Conservation (phyloP, 2,329 filamentous ascomycete genomes). For the Colletotrichum sojae region DNA sequence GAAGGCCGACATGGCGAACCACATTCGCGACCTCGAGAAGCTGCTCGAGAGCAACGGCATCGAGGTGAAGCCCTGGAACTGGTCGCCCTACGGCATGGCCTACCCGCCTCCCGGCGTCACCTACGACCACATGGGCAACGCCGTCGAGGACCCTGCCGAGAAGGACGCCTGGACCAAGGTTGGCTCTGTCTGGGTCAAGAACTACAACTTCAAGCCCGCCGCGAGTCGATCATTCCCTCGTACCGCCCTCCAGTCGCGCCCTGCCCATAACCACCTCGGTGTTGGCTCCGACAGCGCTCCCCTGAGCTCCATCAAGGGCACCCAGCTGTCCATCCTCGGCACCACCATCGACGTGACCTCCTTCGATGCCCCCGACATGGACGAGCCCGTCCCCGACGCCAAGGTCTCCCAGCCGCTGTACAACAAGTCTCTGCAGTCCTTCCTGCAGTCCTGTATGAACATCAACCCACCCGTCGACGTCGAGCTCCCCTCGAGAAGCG, state of each 20-base stretch:
- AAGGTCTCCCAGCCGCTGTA: slow-evolving; percentile 64
- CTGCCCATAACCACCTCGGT: slow-evolving; percentile 76
- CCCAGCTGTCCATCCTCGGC: slow-evolving; percentile 82
- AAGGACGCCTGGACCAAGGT: slow-evolving; percentile 51
- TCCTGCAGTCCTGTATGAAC: slow-evolving; percentile 76
- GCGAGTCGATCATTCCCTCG: slow-evolving; percentile 49
- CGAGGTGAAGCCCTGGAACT: slow-evolving; percentile 68
- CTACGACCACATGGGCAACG: slow-evolving; percentile 46
- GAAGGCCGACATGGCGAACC: slow-evolving; percentile 75
- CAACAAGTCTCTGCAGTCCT: slow-evolving; percentile 81
- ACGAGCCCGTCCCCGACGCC: slow-evolving; percentile 67
- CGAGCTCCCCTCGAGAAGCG: slow-evolving; percentile 73
- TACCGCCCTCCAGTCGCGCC: slow-evolving; percentile 55
- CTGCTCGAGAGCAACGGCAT: slow-evolving; percentile 73
- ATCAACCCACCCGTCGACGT: slow-evolving; percentile 70
- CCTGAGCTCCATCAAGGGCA: slow-evolving; percentile 82
- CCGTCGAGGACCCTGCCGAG: slow-evolving; percentile 43
- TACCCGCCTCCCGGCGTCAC: slow-evolving; percentile 44
- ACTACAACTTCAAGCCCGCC: slow-evolving; percentile 44
- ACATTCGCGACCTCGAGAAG: slow-evolving; percentile 78
- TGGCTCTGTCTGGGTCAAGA: slow-evolving; percentile 54
- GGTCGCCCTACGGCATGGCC: slow-evolving; percentile 37
- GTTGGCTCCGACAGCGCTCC: slow-evolving; percentile 74
- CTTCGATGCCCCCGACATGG: slow-evolving; percentile 76
- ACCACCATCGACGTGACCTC: slow-evolving; percentile 84